Conservation (phyloP, 345 rosid species). For the Gossypium mustelinum region DNA sequence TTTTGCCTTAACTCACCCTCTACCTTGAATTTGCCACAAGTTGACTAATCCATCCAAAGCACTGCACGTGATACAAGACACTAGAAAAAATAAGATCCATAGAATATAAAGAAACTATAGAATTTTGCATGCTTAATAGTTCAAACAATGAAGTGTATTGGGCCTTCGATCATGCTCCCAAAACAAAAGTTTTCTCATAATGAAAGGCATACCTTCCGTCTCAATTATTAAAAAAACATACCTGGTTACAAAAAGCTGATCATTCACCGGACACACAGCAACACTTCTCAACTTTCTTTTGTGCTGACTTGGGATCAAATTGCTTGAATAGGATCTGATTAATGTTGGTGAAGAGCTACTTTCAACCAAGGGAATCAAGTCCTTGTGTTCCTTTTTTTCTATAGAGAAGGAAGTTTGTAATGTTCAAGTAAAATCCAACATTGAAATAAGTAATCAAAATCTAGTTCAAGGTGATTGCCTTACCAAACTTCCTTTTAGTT, state of each 20-base stretch:
- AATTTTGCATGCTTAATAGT: background rate
- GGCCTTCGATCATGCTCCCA: background rate
- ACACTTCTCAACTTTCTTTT: slow-evolving; percentile 89
- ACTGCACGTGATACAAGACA: slow-evolving; percentile 28
- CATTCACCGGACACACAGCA: slow-evolving; percentile 64
- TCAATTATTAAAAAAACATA: slow-evolving; percentile 16
- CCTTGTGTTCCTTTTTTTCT: slow-evolving; percentile 75
- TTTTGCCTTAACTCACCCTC: slow-evolving; percentile 30
- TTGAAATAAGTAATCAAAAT: slow-evolving; percentile 1
- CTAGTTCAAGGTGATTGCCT: slow-evolving; percentile 4
- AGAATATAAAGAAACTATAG: background rate
- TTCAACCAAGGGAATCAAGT: slow-evolving; percentile 61
- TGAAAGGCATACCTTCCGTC: background rate
- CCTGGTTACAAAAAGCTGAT: slow-evolving; percentile 87
- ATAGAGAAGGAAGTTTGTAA: slow-evolving; percentile 17
- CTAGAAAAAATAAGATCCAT: slow-evolving; percentile 22
- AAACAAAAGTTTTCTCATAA: background rate
- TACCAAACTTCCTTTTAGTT: slow-evolving; percentile 69
- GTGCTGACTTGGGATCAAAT: slow-evolving; percentile 79
- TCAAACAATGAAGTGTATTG: background rate
- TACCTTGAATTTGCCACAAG: slow-evolving; percentile 53
- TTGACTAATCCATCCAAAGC: slow-evolving; percentile 53
- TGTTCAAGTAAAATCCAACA: slow-evolving; percentile 9
- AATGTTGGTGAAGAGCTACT: slow-evolving; percentile 48
- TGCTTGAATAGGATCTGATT: slow-evolving; percentile 52